These are phyloP conservation scores for Reutealis trisperma DNA, from an alignment of 345 rosid species.

Conservation along the genomic window DNA sequence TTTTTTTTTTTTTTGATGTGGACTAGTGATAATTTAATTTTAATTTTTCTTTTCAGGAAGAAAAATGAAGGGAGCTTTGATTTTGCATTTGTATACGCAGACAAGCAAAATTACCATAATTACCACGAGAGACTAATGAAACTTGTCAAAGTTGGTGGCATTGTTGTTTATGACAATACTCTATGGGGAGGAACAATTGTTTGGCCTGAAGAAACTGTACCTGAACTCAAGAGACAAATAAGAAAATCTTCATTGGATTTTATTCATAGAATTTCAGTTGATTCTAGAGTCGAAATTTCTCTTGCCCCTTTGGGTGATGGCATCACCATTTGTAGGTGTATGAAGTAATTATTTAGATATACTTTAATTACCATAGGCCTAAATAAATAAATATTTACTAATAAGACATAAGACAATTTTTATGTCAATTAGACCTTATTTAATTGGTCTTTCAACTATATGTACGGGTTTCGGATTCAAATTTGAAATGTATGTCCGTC, in stretches of 20 bases:
- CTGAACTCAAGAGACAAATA: conserved; percentile 15
- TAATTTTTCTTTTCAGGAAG: not conserved
- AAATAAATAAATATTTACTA: too few relatives aligned
- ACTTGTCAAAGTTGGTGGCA: conserved; percentile 43
- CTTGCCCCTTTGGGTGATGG: conserved; percentile 64
- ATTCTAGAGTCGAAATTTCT: conserved; percentile 49
- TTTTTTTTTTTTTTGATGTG: too few relatives aligned
- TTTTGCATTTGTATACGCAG: conserved; percentile 50
- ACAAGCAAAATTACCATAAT: conserved; percentile 30
- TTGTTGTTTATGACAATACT: conserved; percentile 47
- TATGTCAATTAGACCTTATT: too few relatives aligned
- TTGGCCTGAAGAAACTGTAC: conserved; percentile 21
- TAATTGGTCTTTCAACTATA: too few relatives aligned
- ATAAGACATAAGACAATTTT: too few relatives aligned
- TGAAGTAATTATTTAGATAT: too few relatives aligned
- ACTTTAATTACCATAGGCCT: too few relatives aligned
- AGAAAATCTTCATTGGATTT: conserved; percentile 35
- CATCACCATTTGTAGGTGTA: conserved; percentile 44
- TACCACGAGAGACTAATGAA: conserved; percentile 13
- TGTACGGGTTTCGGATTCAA: too few relatives aligned
- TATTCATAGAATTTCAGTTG: conserved; percentile 44
- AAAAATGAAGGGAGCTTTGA: conserved; percentile 29
- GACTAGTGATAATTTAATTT: too few relatives aligned
- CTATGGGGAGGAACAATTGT: conserved; percentile 46
- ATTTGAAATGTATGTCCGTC: too few relatives aligned